phyloP scores from a whole-genome alignment of 768 basidiomycete species.

The Suillus paluster region DNA sequence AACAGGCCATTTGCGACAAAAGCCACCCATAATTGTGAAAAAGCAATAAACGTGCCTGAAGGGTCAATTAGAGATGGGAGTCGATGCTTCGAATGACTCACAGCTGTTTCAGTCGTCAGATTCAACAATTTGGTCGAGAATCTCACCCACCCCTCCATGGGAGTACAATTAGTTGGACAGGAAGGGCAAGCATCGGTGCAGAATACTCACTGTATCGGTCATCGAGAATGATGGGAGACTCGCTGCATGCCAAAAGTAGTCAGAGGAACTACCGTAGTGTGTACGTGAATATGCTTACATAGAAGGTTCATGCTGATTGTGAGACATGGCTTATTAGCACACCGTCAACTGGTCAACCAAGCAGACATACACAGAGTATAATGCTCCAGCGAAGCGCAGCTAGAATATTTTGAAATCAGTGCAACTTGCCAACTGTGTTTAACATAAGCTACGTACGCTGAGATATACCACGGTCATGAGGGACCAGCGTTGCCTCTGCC shows the following conservation, averaged over 20 bases:
- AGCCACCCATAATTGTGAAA: background rate
- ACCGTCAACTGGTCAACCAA: background rate
- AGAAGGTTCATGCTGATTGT: background rate
- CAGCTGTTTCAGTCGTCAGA: background rate
- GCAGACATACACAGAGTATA: background rate
- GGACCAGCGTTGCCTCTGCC: constrained; percentile 1
- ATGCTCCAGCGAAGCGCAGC: background rate
- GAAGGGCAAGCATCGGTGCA: background rate
- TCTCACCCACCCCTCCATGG: background rate
- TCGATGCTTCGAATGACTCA: background rate
- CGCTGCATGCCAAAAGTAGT: background rate
- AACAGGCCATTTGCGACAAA: background rate
- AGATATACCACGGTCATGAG: background rate
- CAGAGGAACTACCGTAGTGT: too few relatives aligned
- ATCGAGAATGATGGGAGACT: background rate
- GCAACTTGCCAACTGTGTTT: background rate
- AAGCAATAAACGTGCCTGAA: background rate
- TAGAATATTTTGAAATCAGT: background rate
- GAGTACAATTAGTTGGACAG: background rate
- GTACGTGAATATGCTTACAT: background rate
- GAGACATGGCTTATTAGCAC: background rate
- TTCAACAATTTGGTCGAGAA: background rate
- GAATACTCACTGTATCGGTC: background rate
- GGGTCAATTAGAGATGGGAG: background rate
- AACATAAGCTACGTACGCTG: background rate